Conservation (phyloP, 495 filamentous ascomycete genomes). For the Penicillium paradoxum region DNA sequence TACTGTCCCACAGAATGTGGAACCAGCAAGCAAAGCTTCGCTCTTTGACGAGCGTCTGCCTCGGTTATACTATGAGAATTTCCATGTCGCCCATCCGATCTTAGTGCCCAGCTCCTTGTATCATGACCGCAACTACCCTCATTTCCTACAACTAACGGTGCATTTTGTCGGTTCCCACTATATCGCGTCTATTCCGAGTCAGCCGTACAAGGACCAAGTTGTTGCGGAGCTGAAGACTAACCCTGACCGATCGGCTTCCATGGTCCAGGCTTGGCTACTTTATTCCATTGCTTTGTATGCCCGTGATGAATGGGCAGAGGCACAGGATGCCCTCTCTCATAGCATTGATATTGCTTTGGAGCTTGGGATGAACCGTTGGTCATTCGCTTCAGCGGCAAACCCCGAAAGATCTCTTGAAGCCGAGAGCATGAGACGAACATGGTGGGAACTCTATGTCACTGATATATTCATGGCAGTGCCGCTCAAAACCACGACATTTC, state of each 20-base stretch:
- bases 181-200: conserved; percentile 16
- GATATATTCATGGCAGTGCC: conserved; percentile 35
- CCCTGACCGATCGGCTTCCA: conserved; percentile 27
- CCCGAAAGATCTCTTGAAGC: conserved; percentile 29
- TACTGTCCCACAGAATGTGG: conserved; percentile 9
- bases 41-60: conserved; percentile 31
- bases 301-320: conserved; percentile 30
- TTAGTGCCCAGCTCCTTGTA: conserved; percentile 31
- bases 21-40: conserved; percentile 13
- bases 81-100: conserved; percentile 38
- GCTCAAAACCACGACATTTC: conserved; percentile 25
- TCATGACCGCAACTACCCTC: conserved; percentile 33
- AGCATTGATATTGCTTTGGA: conserved; percentile 33
- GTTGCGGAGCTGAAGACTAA: conserved; percentile 23
- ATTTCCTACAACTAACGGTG: conserved; percentile 33
- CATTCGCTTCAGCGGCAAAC: conserved; percentile 26
- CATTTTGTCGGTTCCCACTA: conserved; percentile 39
- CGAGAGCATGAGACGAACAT: conserved; percentile 38
- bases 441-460: conserved; percentile 41
- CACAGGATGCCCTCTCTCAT: conserved; percentile 27
- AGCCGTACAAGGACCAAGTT: conserved; percentile 23
- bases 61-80: conserved; percentile 38
- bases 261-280: conserved; percentile 37
- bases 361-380: conserved; percentile 34
- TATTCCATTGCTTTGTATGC: conserved; percentile 35